Evolutionary conservation across 495 filamentous ascomycete species (phyloP).

Genomic region (Parmelia sp.): DNA sequence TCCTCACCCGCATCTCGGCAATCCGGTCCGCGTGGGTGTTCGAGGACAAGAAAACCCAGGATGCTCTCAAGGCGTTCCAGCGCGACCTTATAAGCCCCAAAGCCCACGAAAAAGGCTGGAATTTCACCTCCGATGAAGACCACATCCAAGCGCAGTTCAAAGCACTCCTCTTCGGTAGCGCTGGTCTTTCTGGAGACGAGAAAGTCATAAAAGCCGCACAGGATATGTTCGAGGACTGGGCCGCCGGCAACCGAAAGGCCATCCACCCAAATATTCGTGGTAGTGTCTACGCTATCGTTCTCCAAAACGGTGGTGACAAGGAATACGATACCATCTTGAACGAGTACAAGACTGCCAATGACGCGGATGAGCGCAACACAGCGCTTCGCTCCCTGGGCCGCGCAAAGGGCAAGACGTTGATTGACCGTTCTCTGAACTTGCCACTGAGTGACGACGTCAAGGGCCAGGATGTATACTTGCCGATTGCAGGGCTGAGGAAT

Average conservation of each 20-base stretch:
- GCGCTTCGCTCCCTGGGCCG: constrained; percentile 81
- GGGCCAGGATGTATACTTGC: constrained; percentile 94
- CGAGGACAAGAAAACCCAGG: constrained; percentile 63
- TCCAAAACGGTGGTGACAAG: constrained; percentile 56
- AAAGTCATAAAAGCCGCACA: constrained; percentile 52
- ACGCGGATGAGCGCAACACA: constrained; percentile 92
- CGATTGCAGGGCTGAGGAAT: constrained; percentile 66
- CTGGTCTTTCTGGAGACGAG: constrained; percentile 55
- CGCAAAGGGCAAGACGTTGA: constrained; percentile 67
- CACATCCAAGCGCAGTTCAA: constrained; percentile 87
- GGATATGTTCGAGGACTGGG: constrained; percentile 59
- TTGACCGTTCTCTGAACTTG: constrained; percentile 70
- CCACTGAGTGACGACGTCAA: constrained; percentile 80
- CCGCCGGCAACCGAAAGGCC: constrained; percentile 49
- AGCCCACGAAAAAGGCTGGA: constrained; percentile 82
- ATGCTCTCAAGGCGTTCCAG: constrained; percentile 77
- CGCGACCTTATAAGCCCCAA: constrained; percentile 65
- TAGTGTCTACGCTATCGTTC: constrained; percentile 56
- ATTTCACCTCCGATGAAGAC: constrained; percentile 72
- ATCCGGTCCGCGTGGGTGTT: constrained; percentile 85
- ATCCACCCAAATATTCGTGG: constrained; percentile 63
- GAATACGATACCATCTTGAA: constrained; percentile 68
- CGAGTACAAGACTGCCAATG: constrained; percentile 77
- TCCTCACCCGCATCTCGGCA: constrained; percentile 65
- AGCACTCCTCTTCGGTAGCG: constrained; percentile 55